Evolutionary conservation across 129 eudicot genomes (phyloP).

Genomic region (Lactuca saligna): DNA sequence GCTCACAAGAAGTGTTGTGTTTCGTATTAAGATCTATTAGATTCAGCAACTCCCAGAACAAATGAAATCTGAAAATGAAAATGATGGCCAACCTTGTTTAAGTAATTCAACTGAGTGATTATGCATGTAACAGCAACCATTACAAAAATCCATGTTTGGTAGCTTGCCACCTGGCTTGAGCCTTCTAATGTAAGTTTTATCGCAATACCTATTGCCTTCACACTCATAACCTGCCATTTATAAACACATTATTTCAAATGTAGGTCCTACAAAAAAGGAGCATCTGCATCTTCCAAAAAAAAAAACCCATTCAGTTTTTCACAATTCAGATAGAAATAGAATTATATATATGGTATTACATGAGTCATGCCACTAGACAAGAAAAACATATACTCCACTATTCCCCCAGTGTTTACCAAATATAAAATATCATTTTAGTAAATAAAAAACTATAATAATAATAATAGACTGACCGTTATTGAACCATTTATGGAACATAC

Average conservation of each 20-base stretch:
- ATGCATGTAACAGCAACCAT: slow-evolving; percentile 74
- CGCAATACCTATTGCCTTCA: slow-evolving; percentile 82
- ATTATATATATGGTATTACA: too few species aligned
- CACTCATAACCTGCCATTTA: slow-evolving; percentile 73
- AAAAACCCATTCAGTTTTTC: not conserved
- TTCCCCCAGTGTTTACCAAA: too few species aligned
- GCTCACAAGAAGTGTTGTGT: too few species aligned
- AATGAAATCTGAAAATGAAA: slow-evolving; percentile 2
- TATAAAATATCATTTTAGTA: too few species aligned
- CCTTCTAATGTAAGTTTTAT: slow-evolving; percentile 80
- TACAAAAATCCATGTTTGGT: slow-evolving; percentile 77
- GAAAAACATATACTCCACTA: too few species aligned
- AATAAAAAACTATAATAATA: too few species aligned
- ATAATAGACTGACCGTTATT: slow-evolving; percentile 65
- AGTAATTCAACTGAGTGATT: slow-evolving; percentile 66
- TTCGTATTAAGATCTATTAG: too few species aligned
- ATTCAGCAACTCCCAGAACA: not conserved
- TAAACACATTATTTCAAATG: not conserved
- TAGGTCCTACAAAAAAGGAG: not conserved
- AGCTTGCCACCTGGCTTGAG: slow-evolving; percentile 61
- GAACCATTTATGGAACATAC: slow-evolving; percentile 92
- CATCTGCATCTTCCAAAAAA: not conserved
- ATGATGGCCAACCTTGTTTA: slow-evolving; percentile 56
- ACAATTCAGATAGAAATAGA: not conserved
- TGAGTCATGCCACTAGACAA: too few species aligned